A percentile compares a stretch with the other conserved stretches of the same genome.
Conservation (phyloP, 371 early-diverging fungal genomes). For the Mortierella sp. region DNA sequence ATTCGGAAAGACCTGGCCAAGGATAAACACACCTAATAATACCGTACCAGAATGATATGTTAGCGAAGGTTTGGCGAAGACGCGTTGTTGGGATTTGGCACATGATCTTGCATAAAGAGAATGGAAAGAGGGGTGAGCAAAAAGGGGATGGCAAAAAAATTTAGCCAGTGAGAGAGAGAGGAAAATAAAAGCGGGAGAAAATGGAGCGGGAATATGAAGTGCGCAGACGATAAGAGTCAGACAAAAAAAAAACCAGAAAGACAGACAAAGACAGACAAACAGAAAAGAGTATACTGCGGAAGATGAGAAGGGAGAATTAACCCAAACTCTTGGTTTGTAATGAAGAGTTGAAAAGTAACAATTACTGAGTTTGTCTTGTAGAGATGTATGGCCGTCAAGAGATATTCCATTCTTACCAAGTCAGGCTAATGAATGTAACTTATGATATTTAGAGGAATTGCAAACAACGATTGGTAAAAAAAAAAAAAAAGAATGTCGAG, state of each 20-base stretch:
- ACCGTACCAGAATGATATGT: neutral
- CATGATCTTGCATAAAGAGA: conserved; percentile 22
- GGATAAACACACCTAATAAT: neutral
- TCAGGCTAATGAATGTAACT: conserved; percentile 4
- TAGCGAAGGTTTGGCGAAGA: neutral
- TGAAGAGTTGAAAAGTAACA: neutral
- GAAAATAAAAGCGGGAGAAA: conserved; percentile 27
- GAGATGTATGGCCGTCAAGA: neutral
- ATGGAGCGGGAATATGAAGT: neutral
- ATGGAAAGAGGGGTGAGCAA: conserved; percentile 4
- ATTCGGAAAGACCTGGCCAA: neutral
- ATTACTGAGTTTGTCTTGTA: neutral
- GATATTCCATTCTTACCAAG: conserved; percentile 19
- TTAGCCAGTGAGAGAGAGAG: conserved; percentile 1
- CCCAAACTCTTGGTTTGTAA: neutral
- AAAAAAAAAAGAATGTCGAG: neutral
- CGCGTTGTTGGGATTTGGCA: neutral
- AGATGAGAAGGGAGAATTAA: neutral
- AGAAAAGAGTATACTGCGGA: neutral
- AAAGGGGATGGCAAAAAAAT: neutral
- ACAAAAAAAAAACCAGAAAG: conserved; percentile 1
- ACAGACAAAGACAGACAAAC: neutral
- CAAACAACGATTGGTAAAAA: conserved; percentile 2
- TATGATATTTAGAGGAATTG: neutral
- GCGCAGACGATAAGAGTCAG: conserved; percentile 22